A percentile compares a stretch with the other conserved stretches of the same genome.
Evolutionary conservation across 2,329 filamentous ascomycete genomes (phyloP).

Genomic region (Colletotrichum sp.): DNA sequence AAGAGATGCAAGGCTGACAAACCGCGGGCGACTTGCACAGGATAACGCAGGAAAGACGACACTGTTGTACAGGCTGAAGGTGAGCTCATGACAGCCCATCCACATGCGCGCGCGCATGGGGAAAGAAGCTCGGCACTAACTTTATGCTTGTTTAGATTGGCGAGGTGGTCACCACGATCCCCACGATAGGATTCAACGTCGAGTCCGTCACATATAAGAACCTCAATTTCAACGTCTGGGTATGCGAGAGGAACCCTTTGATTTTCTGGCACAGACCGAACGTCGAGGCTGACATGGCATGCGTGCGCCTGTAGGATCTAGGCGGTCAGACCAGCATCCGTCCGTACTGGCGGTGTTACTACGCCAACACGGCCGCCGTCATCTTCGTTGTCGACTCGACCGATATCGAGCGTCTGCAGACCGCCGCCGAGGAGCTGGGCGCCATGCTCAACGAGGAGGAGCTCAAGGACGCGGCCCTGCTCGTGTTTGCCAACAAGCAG

Average conservation of each 20-base stretch:
- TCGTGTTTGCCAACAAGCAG: constrained; percentile 99
- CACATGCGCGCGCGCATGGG: background rate
- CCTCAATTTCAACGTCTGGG: constrained; percentile 98
- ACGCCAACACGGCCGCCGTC: constrained; percentile 96
- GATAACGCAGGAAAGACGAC: constrained; percentile 99
- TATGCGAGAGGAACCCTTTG: constrained; percentile 50
- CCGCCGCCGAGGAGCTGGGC: constrained; percentile 88
- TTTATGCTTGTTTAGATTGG: constrained; percentile 71
- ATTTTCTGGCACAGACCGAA: background rate
- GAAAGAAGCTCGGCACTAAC: constrained; percentile 9
- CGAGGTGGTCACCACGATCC: constrained; percentile 98
- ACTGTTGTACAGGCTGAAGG: constrained; percentile 93
- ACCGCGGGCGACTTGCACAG: constrained; percentile 48
- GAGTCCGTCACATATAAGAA: constrained; percentile 99
- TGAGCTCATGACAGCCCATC: constrained; percentile 35
- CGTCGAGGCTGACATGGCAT: constrained; percentile 24
- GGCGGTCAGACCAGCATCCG: constrained; percentile 98
- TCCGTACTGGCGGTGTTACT: constrained; percentile 99
- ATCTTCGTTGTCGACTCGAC: constrained; percentile 99
- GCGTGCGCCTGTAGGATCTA: constrained; percentile 66
- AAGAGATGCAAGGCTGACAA: constrained; percentile 4
- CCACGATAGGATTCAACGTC: constrained; percentile 99
- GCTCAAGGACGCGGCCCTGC: constrained; percentile 85
- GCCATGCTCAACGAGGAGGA: constrained; percentile 99
- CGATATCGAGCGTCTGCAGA: constrained; percentile 93